Evolutionary conservation across 192 early-diverging fungal species (phyloP).

Genomic region (Chytriomyces confervae): DNA sequence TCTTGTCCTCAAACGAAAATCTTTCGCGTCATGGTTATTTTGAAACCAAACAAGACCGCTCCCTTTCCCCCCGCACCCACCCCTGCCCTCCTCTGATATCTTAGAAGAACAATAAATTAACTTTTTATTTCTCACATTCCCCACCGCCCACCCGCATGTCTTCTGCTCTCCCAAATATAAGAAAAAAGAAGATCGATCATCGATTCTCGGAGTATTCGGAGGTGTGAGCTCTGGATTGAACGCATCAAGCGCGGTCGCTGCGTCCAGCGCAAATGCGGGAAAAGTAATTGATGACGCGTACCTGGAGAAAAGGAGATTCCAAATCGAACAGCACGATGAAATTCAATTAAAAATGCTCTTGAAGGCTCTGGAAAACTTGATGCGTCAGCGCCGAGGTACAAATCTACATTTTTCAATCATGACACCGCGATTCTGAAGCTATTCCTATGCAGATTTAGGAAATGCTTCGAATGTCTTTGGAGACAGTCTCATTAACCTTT

Average conservation of each 20-base stretch:
- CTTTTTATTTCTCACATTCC: background rate
- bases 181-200: conserved; percentile 20
- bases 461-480: conserved; percentile 83
- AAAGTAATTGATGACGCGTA: conserved; percentile 63
- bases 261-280: background rate
- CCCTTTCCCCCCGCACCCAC: background rate
- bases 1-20: no score
- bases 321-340: conserved; percentile 75
- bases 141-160: background rate
- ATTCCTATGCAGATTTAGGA: conserved; percentile 19
- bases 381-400: conserved; percentile 43
- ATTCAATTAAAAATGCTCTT: conserved; percentile 76
- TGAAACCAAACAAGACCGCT: background rate
- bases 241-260: background rate
- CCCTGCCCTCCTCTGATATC: background rate
- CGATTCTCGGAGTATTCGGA: background rate
- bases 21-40: background rate
- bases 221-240: background rate
- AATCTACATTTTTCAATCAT: background rate
- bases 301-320: conserved; percentile 75
- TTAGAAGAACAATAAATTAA: no score
- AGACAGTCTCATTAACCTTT: conserved; percentile 75
- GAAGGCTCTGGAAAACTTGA: conserved; percentile 78
- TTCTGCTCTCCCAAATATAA: conserved; percentile 22
- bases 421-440: background rate